A percentile compares a stretch with the other conserved stretches of the same genome.
phyloP scores from a whole-genome alignment of 805 yeast species.

The Candida easanensis region DNA sequence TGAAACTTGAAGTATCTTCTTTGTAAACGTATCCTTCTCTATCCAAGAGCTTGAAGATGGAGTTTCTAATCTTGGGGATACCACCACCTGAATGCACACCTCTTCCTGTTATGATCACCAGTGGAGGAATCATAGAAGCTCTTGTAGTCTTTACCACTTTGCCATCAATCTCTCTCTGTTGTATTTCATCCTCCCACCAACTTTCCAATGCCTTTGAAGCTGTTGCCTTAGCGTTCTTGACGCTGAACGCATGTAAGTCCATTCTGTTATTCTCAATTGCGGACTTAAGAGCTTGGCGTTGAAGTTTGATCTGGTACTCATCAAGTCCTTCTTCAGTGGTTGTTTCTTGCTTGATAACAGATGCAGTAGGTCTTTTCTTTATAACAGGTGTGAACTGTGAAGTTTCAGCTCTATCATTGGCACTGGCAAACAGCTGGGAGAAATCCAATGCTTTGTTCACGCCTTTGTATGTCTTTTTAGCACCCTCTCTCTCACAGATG shows the following conservation, averaged over 20 bases:
- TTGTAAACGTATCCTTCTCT: constrained; percentile 39
- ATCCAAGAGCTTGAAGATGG: constrained; percentile 40
- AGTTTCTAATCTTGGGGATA: constrained; percentile 42
- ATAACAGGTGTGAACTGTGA: constrained; percentile 1
- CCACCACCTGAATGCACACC: constrained; percentile 69
- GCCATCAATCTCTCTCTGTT: constrained; percentile 40
- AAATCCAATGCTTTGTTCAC: constrained; percentile 3
- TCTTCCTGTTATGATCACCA: constrained; percentile 60
- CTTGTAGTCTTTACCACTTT: constrained; percentile 33
- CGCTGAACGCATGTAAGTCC: constrained; percentile 58
- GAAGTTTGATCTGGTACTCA: constrained; percentile 8
- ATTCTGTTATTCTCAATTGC: constrained; percentile 28
- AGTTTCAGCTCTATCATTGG: neutral
- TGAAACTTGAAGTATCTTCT: constrained; percentile 44
- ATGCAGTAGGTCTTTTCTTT: neutral
- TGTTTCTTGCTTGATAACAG: neutral
- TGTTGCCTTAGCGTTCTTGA: constrained; percentile 43
- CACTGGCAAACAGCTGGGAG: neutral
- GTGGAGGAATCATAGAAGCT: constrained; percentile 40
- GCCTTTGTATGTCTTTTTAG: constrained; percentile 27
- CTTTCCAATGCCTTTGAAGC: constrained; percentile 34
- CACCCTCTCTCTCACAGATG: constrained; percentile 32
- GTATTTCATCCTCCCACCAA: constrained; percentile 67
- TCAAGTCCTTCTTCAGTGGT: constrained; percentile 3
- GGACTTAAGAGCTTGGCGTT: constrained; percentile 14